Conservation (phyloP, 2,329 filamentous ascomycete genomes). For the Paecilomyces sp. region DNA sequence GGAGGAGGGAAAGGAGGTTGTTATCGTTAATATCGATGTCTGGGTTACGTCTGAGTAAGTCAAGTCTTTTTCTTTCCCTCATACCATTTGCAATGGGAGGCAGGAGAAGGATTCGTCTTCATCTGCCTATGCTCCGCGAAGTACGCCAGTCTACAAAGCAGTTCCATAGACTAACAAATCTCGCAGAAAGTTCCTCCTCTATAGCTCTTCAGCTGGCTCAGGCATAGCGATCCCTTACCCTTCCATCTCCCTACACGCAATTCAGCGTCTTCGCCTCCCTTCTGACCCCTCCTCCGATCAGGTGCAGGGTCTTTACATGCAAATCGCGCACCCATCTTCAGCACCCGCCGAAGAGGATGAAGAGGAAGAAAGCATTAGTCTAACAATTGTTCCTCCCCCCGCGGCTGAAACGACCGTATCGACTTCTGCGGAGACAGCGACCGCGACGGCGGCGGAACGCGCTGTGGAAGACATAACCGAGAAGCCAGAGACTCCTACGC, state of each 20-base stretch:
- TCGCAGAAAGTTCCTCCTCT: slow-evolving; percentile 37
- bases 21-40: slow-evolving; percentile 33
- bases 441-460: slow-evolving; percentile 11
- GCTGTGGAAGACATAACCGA: slow-evolving; percentile 16
- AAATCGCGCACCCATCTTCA: slow-evolving; percentile 28
- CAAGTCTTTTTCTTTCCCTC: not conserved
- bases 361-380: slow-evolving; percentile 34
- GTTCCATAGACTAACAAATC: slow-evolving; percentile 2
- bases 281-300: slow-evolving; percentile 12
- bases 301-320: slow-evolving; percentile 42
- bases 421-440: slow-evolving; percentile 3
- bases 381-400: slow-evolving; percentile 36
- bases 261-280: slow-evolving; percentile 37
- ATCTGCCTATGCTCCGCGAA: not conserved
- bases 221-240: slow-evolving; percentile 43
- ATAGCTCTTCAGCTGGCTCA: slow-evolving; percentile 22
- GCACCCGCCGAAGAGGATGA: slow-evolving; percentile 24
- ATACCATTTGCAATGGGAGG: not conserved
- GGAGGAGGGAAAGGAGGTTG: slow-evolving; percentile 23
- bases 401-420: slow-evolving; percentile 6
- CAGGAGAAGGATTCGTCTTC: not conserved
- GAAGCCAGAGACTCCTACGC: slow-evolving; percentile 30
- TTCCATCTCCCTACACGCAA: slow-evolving; percentile 42
- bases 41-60: slow-evolving; percentile 45
- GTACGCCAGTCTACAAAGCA: not conserved